Evolutionary conservation across 306 rosid species (phyloP), one percentile per base, ranked within the genome.

Genomic region (Vigna reflexopilosa): DNA sequence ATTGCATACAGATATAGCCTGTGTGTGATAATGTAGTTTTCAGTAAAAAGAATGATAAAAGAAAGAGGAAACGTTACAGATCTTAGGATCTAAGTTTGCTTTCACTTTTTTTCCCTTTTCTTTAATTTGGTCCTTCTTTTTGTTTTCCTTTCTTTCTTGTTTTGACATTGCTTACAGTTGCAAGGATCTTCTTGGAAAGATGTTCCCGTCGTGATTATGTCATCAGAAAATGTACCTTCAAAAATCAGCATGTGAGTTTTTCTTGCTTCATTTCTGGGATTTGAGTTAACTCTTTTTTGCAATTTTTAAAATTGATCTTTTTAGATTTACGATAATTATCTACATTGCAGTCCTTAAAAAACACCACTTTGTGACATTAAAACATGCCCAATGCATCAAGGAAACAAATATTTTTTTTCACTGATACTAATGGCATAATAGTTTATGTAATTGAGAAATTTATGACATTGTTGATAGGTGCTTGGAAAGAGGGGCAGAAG

Each of bases 141-240:
- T 70, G 16, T 4, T 62, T 65, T 5, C 6, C 54, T 20, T 30
- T 72, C 52, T 70, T 54, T 75, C 78, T 73, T 67, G 8, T 65
- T 66, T 59, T 84, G 77, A 73, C 83, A 51, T 17, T 77, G 81
- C 68, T 62, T 80, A 51, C 58, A 70, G 50, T 48, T 81, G 78
- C 84, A 95, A 97, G 99, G 90, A 95, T 93, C 99, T 81, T 87
- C 93, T 63, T 91, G 98, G 97, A 95, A 93, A 80, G 94, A 95
- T 77, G 89, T 95, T 40, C 99, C 99, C 0, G 99, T 93, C 5
- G 96, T 95, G 75, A 80, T 95, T 52, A 95, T 95, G 98, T 95
- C 99, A 66, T 95, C 99, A 80, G 99, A 95, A 85, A 89, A 95
- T 82, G 91, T 88, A 69, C 99, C 99, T 77, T 87, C 98, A 38